phyloP scores from a whole-genome alignment of 2,329 filamentous ascomycete genomes.

The Ampelomyces quisqualis region DNA sequence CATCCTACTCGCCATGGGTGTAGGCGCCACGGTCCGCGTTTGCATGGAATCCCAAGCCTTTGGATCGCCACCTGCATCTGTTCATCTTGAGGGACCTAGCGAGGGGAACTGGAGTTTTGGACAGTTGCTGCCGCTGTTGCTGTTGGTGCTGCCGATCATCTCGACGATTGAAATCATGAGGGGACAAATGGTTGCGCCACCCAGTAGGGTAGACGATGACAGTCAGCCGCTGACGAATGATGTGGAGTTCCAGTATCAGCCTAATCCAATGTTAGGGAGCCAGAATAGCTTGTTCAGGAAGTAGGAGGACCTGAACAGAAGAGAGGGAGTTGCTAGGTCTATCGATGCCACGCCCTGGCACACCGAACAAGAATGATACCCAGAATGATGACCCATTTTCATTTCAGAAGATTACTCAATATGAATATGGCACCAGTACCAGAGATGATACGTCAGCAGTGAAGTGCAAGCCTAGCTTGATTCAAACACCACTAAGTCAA shows the following conservation, averaged over 20 bases:
- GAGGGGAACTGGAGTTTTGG: constrained; percentile 65
- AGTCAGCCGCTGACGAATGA: constrained; percentile 42
- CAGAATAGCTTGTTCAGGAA: constrained; percentile 23
- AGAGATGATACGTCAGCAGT: too few species aligned
- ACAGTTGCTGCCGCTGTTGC: constrained; percentile 60
- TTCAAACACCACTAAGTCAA: too few species aligned
- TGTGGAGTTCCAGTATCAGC: constrained; percentile 52
- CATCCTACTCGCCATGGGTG: constrained; percentile 55
- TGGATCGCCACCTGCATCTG: constrained; percentile 48
- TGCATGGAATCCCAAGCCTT: constrained; percentile 63
- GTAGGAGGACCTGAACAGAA: background rate
- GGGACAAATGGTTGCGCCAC: constrained; percentile 51
- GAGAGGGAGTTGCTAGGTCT: background rate
- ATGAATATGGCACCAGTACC: too few species aligned
- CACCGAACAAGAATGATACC: too few species aligned
- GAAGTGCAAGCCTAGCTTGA: too few species aligned
- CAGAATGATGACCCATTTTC: too few species aligned
- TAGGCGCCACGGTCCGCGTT: constrained; percentile 60
- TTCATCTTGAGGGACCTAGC: constrained; percentile 53
- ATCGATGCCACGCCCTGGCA: too few species aligned
- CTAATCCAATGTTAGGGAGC: constrained; percentile 48
- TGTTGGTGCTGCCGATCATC: constrained; percentile 62
- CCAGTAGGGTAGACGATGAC: constrained; percentile 46
- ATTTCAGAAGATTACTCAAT: too few species aligned
- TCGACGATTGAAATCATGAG: constrained; percentile 61